Base-by-base conservation (phyloP, 805 yeast genomes). In the Metahyphopichia silvanorum region DNA sequence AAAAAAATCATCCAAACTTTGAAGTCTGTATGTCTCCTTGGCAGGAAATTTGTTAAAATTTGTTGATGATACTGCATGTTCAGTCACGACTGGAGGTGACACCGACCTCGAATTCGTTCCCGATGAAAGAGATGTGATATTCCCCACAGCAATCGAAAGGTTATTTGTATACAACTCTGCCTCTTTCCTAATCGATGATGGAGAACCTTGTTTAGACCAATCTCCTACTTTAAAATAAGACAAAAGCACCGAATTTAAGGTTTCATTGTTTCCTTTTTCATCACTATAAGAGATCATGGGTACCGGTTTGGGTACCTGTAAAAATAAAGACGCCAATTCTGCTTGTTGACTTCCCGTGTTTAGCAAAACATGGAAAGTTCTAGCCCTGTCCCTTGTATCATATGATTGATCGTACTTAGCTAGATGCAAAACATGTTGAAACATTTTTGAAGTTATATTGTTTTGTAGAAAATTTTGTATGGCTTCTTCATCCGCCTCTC, bases 1-100 rank as follows among this genome's bases (percentile, higher is more conserved):
- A 44, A 89, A 79, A 53, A 89, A 89, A 40, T 89, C 98, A 49
- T 89, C 97, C 36, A 89, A 60, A 36, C 89, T 83, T 53, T 86
- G 95, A 23, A 84, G 56, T 38, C 76, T 73, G 47, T 77, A 81
- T 33, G 64, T 68, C 41, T 57, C 46, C 31, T 44, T 44, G 2
- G 49, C 43, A 19, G 36, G 35, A 3, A 30, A 7, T 12, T 37
- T 39, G 8, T 38, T 40, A 14, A 26, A 40, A 11, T 39, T 44
- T 15, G 41, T 39, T 10, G 57, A 50, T n/a, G 62, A 55, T 18
- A 53, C 41, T 0, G 60, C 49, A 36, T 53, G 53, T 6, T 34
- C 41, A 4, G 54, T 34, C 4, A 40, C 29, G 7, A 50, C 38
- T 2, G 38, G 37, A 3, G 58, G 56, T 6, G 55, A 47, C 16